Evolutionary conservation across 176 grass and related monocot species (phyloP), one percentile per base, ranked within the genome.

Genomic region (Avena insularis): DNA sequence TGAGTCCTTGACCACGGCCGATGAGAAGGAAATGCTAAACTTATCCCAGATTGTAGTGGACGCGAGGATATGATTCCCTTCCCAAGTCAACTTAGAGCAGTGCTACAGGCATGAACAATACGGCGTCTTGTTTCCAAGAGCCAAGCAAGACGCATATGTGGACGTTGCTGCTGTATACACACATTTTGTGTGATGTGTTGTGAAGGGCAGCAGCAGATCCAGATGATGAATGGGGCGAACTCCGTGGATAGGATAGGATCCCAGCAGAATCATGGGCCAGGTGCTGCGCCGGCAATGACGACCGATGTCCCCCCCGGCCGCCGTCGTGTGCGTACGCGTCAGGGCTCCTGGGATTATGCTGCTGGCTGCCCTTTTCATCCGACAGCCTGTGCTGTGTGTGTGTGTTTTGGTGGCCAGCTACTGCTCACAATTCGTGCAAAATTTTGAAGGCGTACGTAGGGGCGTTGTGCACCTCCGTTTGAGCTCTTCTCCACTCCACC

Each of bases 231-330:
- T 36, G 72, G 13, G 6, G 33, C 31, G 21, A 10, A 27, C 19
- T 75, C 61, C 36, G 61, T 9, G 38, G 36, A 20, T 20, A 71
- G 55, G 51, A 13, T 4, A 71, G 55, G 62, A 13, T 4, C 43
- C 31, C 29, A n/a, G 78, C 88, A 86, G 71, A 70, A 78, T 90
- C 51, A 84, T 70, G 61, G 49, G 50, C 33, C 86, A 85, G 82
- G 90, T 81, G 77, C 86, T 66, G 82, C 60, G 9, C 12, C 75
- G 68, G 58, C 59, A 87, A 84, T 57, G 67, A 79, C 71, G 78
- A 66, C 71, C 78, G 78, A 57, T 84, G 54, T 53, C 43, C 73
- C 63, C 53, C 64, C 74, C 74, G 87, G 29, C 65, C 43, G 38
- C 80, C 49, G 16, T 48, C 60, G 21, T 58, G 70, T 50, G 16